Conservation (phyloP, 495 filamentous ascomycete species). For the Penicillium tannophilum region DNA sequence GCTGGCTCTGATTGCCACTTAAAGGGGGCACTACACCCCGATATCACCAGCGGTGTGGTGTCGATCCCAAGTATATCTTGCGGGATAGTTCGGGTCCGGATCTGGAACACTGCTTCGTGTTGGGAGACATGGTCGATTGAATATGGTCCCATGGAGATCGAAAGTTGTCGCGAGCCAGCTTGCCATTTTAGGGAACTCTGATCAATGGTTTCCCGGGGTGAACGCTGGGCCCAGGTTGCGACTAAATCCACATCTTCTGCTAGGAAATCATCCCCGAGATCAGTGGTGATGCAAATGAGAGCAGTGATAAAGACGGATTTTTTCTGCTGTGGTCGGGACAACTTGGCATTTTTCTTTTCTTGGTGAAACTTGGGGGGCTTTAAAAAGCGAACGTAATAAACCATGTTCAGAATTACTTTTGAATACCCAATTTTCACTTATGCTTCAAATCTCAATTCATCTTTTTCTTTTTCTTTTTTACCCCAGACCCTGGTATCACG, state of each 20-base stretch:
- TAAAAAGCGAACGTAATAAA: constrained; percentile 76
- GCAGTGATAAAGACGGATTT: constrained; percentile 46
- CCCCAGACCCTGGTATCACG: constrained; percentile 24
- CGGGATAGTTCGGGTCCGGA: constrained; percentile 7
- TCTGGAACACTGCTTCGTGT: constrained; percentile 31
- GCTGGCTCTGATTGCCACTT: constrained; percentile 37
- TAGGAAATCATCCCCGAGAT: constrained; percentile 87
- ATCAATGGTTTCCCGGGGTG: constrained; percentile 41
- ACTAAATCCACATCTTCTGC: constrained; percentile 60
- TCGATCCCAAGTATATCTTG: constrained; percentile 24
- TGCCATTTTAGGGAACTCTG: constrained; percentile 54
- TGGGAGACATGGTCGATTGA: constrained; percentile 25
- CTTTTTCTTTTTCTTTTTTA: constrained; percentile 11
- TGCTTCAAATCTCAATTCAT: neutral
- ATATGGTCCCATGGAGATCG: constrained; percentile 40
- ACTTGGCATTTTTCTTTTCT: constrained; percentile 11
- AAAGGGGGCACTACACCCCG: constrained; percentile 58
- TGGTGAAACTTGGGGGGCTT: constrained; percentile 60
- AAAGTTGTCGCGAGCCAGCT: constrained; percentile 53
- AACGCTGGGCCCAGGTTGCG: constrained; percentile 37
- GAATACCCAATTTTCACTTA: neutral
- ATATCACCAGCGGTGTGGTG: constrained; percentile 49
- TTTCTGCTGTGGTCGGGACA: constrained; percentile 23
- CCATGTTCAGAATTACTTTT: constrained; percentile 34
- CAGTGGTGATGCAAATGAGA: constrained; percentile 82